phyloP scores from a whole-genome alignment of 768 basidiomycete species.

The Suillus tomentosus region DNA sequence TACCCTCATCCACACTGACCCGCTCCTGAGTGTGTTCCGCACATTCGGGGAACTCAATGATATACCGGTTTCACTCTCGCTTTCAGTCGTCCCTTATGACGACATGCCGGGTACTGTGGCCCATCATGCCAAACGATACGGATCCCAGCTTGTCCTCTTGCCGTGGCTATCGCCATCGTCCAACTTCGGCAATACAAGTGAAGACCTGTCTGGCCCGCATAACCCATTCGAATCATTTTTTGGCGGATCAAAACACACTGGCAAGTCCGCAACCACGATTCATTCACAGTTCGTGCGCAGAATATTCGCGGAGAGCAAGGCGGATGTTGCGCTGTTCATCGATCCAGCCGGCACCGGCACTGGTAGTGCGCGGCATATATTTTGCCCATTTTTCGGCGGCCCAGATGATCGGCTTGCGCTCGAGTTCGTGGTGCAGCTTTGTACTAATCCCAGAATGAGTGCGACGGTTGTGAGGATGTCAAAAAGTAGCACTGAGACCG shows the following conservation, averaged over 20 bases:
- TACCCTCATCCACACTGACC: slow-evolving; percentile 66
- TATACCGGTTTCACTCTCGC: slow-evolving; percentile 63
- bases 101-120: slow-evolving; percentile 71
- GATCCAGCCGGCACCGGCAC: slow-evolving; percentile 55
- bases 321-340: slow-evolving; percentile 84
- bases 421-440: slow-evolving; percentile 77
- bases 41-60: slow-evolving; percentile 76
- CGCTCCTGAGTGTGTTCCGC: slow-evolving; percentile 70
- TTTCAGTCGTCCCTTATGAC: slow-evolving; percentile 76
- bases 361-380: slow-evolving; percentile 55
- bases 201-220: slow-evolving; percentile 21
- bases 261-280: slow-evolving; percentile 54
- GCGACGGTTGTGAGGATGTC: slow-evolving; percentile 75
- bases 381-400: slow-evolving; percentile 93
- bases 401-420: slow-evolving; percentile 90
- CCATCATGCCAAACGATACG: slow-evolving; percentile 54
- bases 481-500: slow-evolving; percentile 38
- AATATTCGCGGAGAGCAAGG: slow-evolving; percentile 70
- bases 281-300: slow-evolving; percentile 86
- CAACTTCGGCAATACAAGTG: slow-evolving; percentile 30
- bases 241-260: slow-evolving; percentile 45
- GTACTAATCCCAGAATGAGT: slow-evolving; percentile 57
- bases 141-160: slow-evolving; percentile 75
- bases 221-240: slow-evolving; percentile 77
- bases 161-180: slow-evolving; percentile 70